phyloP scores from a whole-genome alignment of 441 rosid genomes.

The Viola pubescens region DNA sequence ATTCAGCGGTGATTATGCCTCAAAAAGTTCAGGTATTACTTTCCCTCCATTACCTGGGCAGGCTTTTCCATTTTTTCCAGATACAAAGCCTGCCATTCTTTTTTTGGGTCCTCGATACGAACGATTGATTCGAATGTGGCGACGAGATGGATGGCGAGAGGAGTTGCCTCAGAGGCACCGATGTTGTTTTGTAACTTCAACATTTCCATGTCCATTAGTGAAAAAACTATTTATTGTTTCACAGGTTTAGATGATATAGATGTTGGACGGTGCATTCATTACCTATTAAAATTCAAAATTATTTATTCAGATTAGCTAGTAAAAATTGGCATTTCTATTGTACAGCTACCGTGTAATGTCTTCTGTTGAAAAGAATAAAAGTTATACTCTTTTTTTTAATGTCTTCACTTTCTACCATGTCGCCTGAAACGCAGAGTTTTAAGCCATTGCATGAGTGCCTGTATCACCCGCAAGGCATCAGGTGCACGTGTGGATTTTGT shows the following conservation, averaged over 20 bases:
- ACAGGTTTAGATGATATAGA: constrained; percentile 9
- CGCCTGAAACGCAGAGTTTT: too few relatives aligned
- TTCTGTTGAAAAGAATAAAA: too few relatives aligned
- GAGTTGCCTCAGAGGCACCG: constrained; percentile 7
- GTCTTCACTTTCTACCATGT: too few relatives aligned
- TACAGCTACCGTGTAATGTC: background rate
- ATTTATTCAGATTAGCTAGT: background rate
- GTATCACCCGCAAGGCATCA: too few relatives aligned
- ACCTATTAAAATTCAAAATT: background rate
- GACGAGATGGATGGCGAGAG: constrained; percentile 17
- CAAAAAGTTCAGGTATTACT: constrained; percentile 8
- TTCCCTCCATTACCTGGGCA: constrained; percentile 14
- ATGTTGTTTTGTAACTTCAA: constrained; percentile 15
- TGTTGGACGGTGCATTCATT: background rate
- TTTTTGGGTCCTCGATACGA: background rate
- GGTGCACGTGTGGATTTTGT: too few relatives aligned
- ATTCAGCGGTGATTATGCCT: background rate
- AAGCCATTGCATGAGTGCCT: too few relatives aligned
- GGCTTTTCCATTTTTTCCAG: constrained; percentile 24
- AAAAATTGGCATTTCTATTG: background rate
- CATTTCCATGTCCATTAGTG: constrained; percentile 20
- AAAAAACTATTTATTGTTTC: background rate
- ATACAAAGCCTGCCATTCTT: constrained; percentile 22
- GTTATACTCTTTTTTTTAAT: too few relatives aligned
- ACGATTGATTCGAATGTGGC: constrained; percentile 3